These are phyloP conservation scores for Aspergillus funiculosus DNA, from an alignment of 495 filamentous ascomycete genomes.

Conservation along the genomic window DNA sequence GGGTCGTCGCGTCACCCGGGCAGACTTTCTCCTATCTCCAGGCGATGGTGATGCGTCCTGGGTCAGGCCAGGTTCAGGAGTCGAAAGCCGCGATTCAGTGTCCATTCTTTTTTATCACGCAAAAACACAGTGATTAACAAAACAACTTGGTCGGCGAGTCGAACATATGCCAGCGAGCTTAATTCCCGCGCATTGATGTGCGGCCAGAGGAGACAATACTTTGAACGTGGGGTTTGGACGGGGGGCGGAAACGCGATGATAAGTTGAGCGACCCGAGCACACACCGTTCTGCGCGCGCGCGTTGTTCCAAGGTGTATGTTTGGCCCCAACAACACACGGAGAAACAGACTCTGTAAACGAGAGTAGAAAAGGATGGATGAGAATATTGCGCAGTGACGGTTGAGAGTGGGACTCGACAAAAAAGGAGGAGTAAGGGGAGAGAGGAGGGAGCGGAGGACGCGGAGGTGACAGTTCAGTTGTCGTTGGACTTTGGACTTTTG, in stretches of 20 bases:
- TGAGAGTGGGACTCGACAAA: constrained; percentile 12
- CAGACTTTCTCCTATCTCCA: constrained; percentile 64
- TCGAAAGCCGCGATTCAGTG: constrained; percentile 29
- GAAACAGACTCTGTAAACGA: no score
- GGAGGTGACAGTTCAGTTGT: constrained; percentile 7
- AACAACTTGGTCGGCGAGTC: not conserved
- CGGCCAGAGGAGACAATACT: constrained; percentile 6
- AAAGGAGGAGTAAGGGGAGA: constrained; percentile 9
- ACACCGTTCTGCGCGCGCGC: constrained; percentile 7
- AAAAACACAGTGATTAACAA: constrained; percentile 4
- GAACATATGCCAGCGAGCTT: not conserved
- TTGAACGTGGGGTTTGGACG: constrained; percentile 17
- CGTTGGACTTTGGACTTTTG: not conserved
- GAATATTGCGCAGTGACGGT: not conserved
- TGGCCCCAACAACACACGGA: not conserved
- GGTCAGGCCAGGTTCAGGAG: constrained; percentile 19
- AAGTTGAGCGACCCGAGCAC: constrained; percentile 6
- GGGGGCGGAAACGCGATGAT: constrained; percentile 17
- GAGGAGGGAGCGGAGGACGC: constrained; percentile 4
- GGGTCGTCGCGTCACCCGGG: constrained; percentile 71
- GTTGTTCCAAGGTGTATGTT: no score
- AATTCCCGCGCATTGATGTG: constrained; percentile 3
- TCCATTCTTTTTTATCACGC: constrained; percentile 26
- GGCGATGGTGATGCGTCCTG: constrained; percentile 39
- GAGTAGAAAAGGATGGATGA: no score